Conservation (phyloP, 2,329 filamentous ascomycete species). For the Truncatella angustata region DNA sequence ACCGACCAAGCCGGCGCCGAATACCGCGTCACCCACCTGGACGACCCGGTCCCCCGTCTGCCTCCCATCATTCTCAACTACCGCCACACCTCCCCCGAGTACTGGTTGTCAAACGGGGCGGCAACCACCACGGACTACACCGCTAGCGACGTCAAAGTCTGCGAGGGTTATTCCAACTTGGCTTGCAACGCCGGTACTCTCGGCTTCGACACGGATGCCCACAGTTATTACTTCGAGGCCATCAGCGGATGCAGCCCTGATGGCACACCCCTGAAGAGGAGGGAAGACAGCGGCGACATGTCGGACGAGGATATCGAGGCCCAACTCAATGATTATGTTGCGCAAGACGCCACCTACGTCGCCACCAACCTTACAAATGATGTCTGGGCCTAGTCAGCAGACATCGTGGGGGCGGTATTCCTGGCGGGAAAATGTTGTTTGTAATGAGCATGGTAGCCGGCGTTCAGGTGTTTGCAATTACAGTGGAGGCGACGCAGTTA, state of each 20-base stretch:
- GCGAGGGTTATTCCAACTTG: constrained; percentile 45
- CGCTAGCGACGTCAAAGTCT: constrained; percentile 41
- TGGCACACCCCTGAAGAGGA: constrained; percentile 21
- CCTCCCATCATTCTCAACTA: constrained; percentile 61
- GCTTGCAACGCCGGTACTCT: constrained; percentile 50
- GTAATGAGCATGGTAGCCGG: neutral
- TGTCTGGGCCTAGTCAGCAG: constrained; percentile 3
- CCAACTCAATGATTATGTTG: constrained; percentile 22
- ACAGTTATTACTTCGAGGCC: constrained; percentile 47
- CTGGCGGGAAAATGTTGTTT: neutral
- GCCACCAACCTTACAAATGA: constrained; percentile 1
- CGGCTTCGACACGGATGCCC: constrained; percentile 43
- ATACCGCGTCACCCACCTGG: constrained; percentile 64
- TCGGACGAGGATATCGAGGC: constrained; percentile 21
- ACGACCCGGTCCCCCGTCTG: constrained; percentile 67
- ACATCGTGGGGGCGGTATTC: neutral
- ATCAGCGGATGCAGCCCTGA: constrained; percentile 38
- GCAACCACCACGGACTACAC: constrained; percentile 34
- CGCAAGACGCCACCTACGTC: constrained; percentile 20
- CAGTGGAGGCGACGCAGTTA: too few species aligned
- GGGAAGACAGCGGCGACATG: constrained; percentile 11
- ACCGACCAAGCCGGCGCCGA: constrained; percentile 49
- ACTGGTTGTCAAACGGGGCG: constrained; percentile 51
- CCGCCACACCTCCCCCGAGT: constrained; percentile 68
- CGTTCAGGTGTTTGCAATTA: neutral